A percentile compares a stretch with the other conserved stretches of the same genome.
These are phyloP conservation scores for Pseudoneurospora amorphoporcata DNA, from an alignment of 495 filamentous ascomycete genomes.

Conservation along the genomic window DNA sequence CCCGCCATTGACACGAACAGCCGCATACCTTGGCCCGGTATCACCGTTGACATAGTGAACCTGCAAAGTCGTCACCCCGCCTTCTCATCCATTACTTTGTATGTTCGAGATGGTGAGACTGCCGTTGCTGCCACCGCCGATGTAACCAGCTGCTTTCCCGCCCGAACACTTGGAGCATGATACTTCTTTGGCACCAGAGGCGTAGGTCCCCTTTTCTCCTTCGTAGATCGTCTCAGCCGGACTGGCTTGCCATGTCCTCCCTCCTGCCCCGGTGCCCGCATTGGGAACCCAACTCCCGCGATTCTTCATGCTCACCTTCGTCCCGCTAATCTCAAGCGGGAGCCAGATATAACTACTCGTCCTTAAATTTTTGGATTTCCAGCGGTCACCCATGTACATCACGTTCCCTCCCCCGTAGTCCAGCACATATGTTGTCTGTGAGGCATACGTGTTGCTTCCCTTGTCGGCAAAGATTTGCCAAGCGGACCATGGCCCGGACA, in stretches of 20 bases:
- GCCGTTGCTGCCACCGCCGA: slow-evolving; percentile 38
- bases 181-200: slow-evolving; percentile 22
- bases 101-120: slow-evolving; percentile 36
- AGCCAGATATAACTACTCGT: slow-evolving; percentile 57
- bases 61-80: slow-evolving; percentile 41
- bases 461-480: slow-evolving; percentile 50
- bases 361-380: slow-evolving; percentile 48
- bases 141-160: slow-evolving; percentile 38
- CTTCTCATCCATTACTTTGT: slow-evolving; percentile 24
- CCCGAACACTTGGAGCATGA: slow-evolving; percentile 40
- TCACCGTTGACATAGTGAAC: slow-evolving; percentile 46
- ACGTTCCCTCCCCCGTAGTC: slow-evolving; percentile 11
- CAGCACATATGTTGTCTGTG: slow-evolving; percentile 42
- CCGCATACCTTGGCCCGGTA: slow-evolving; percentile 38
- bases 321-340: slow-evolving; percentile 47
- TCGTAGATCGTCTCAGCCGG: slow-evolving; percentile 43
- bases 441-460: slow-evolving; percentile 44
- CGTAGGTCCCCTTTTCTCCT: slow-evolving; percentile 30
- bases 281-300: slow-evolving; percentile 44
- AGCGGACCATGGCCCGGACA: slow-evolving; percentile 37
- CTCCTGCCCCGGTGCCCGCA: slow-evolving; percentile 3
- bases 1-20: slow-evolving; percentile 46
- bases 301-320: slow-evolving; percentile 41
- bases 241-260: slow-evolving; percentile 28
- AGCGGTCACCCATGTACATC: slow-evolving; percentile 61